A percentile compares a stretch with the other conserved stretches of the same genome.
These are phyloP conservation scores for Tillandsia fasciculata DNA, from an alignment of 176 grass and related monocot species.

Conservation along the genomic window DNA sequence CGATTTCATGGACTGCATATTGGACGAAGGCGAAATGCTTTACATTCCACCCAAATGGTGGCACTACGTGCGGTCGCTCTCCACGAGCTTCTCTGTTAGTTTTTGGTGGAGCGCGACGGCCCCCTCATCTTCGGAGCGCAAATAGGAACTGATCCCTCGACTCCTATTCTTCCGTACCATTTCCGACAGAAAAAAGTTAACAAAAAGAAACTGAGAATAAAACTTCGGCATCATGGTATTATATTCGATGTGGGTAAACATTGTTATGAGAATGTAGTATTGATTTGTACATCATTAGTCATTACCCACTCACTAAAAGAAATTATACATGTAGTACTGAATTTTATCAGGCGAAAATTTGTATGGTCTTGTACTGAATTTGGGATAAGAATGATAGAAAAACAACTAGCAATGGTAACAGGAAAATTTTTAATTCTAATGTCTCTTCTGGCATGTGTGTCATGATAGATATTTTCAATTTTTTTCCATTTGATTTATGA, in stretches of 20 bases:
- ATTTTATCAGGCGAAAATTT: too few relatives aligned
- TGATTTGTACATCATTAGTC: constrained; percentile 32
- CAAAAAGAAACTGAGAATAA: not conserved
- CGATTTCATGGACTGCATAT: constrained; percentile 75
- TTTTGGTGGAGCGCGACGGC: constrained; percentile 63
- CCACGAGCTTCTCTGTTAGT: constrained; percentile 78
- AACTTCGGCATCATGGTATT: constrained; percentile 13
- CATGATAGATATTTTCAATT: too few relatives aligned
- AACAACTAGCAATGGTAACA: too few relatives aligned
- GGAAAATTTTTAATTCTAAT: too few relatives aligned
- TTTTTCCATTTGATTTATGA: too few relatives aligned
- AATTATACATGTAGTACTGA: too few relatives aligned
- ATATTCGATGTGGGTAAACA: constrained; percentile 14
- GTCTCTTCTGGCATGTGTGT: too few relatives aligned
- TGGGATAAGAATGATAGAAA: too few relatives aligned
- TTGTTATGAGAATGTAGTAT: not conserved
- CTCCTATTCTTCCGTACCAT: constrained; percentile 15
- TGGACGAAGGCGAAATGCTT: constrained; percentile 90
- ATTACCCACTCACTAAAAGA: constrained; percentile 13
- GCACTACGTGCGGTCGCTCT: constrained; percentile 92
- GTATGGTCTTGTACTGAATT: too few relatives aligned
- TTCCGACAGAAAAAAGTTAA: constrained; percentile 17
- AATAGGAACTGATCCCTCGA: constrained; percentile 10
- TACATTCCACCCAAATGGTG: constrained; percentile 98
- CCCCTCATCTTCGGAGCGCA: constrained; percentile 14